Evolutionary conservation across 2,329 filamentous ascomycete genomes (phyloP), one percentile per base, ranked within the genome.

Genomic region (Colletotrichum musae): DNA sequence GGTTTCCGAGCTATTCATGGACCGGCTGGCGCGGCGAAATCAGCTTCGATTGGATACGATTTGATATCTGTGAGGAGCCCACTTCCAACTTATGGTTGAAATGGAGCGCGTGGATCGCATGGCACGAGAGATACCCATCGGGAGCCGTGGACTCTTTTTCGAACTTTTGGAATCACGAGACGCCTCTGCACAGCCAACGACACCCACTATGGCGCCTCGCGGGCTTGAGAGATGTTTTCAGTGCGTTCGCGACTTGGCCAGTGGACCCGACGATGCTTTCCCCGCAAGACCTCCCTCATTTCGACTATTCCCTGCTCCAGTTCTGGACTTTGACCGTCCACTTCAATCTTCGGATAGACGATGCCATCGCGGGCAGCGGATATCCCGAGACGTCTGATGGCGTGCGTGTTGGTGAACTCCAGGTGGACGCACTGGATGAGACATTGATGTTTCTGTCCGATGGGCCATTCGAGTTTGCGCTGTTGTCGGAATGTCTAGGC

Each of bases 1-100:
- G 52, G 5, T 56, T 56, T 18, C 52, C 52, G 12, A 56, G 52
- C 16, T 56, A 56, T 16, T 56, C 52, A 3, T 56, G 52, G 52
- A 18, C 32, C 5, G 52, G 52, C 5, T 56, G 52, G 52, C 16
- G 13, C 4, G 52, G 52, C 4, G 52, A 4, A 4, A 5, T 48
- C 5, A 28, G 6, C 13, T 21, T 16, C 10, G n/a, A 9, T 4
- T 36, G 52, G 52, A 6, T 6, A 16, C 2, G 7, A 1, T 7
- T 32, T 7, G 6, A 41, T 13, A 5, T 3, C 12, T 18, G 24
- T 10, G 36, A 21, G 13, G 10, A 41, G 16, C 52, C 28, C 6
- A 7, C 1, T 7, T 7, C 21, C 3, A 6, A 21, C 5, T 1
- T 18, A 3, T 21, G 45, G n/a, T n/a, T 9, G 4, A 4, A 1